Evolutionary conservation across 352 stramenopile species (phyloP).

Genomic region (Globisporangium camurandrum): DNA sequence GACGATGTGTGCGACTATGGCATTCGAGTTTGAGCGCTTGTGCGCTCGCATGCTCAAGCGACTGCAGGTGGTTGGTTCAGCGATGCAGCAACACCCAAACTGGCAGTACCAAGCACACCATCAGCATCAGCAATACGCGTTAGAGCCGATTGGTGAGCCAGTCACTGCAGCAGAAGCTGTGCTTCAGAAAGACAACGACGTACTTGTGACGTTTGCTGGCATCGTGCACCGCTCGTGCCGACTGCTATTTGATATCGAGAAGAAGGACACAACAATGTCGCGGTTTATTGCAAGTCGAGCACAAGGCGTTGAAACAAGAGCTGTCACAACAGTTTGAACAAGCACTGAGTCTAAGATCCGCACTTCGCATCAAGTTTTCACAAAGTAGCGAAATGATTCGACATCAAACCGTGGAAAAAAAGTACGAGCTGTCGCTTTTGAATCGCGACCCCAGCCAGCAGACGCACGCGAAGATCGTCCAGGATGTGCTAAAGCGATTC

Average conservation of each 20-base stretch:
- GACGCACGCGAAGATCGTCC: neutral
- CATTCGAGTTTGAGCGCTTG: neutral
- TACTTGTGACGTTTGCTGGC: neutral
- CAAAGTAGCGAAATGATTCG: neutral
- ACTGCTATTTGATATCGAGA: neutral
- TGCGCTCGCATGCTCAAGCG: neutral
- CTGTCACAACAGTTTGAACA: neutral
- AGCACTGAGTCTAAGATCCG: neutral
- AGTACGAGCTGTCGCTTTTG: neutral
- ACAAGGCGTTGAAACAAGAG: neutral
- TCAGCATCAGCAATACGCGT: neutral
- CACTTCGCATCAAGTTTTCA: neutral
- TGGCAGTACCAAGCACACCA: no score
- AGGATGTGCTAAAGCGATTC: neutral
- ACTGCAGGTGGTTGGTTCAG: neutral
- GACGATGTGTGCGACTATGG: neutral
- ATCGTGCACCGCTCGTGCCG: neutral
- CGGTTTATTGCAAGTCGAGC: conserved; percentile 1
- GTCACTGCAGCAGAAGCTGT: neutral
- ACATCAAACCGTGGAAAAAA: neutral
- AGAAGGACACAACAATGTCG: neutral
- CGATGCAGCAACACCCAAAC: neutral
- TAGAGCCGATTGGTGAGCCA: neutral
- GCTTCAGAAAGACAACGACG: neutral
- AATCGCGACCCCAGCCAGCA: neutral